Evolutionary conservation across 805 yeast species (phyloP).

Genomic region (Yamadazyma phyllophila): DNA sequence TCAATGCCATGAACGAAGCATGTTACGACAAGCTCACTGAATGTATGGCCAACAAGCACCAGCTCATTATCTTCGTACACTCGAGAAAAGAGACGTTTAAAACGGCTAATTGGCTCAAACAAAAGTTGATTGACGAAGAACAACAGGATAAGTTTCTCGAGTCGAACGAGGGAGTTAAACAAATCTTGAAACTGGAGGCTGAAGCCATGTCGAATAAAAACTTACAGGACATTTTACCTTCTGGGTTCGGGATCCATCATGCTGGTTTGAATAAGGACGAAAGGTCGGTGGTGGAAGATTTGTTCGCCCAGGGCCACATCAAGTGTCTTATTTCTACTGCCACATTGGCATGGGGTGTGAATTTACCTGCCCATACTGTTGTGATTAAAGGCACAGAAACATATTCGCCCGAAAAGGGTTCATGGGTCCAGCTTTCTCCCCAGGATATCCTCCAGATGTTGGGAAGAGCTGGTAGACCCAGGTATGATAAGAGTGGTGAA

Average conservation of each 20-base stretch:
- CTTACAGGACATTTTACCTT: slow-evolving; percentile 57
- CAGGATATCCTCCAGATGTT: slow-evolving; percentile 95
- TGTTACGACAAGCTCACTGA: slow-evolving; percentile 76
- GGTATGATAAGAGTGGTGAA: slow-evolving; percentile 89
- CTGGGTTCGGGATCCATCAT: slow-evolving; percentile 88
- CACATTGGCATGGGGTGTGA: slow-evolving; percentile 96
- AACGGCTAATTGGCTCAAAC: slow-evolving; percentile 73
- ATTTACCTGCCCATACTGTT: slow-evolving; percentile 92
- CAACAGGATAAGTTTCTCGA: slow-evolving; percentile 46
- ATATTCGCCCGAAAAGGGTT: slow-evolving; percentile 85
- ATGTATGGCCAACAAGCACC: slow-evolving; percentile 59
- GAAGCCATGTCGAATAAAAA: slow-evolving; percentile 52
- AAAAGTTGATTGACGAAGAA: slow-evolving; percentile 55
- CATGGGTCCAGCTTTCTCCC: slow-evolving; percentile 89
- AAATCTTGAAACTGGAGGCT: slow-evolving; percentile 63
- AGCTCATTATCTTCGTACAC: slow-evolving; percentile 87
- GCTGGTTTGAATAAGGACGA: slow-evolving; percentile 80
- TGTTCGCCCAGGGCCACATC: slow-evolving; percentile 85
- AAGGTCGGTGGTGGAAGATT: slow-evolving; percentile 75
- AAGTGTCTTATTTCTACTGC: slow-evolving; percentile 87
- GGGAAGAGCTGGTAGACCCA: slow-evolving; percentile 98
- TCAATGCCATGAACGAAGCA: slow-evolving; percentile 85
- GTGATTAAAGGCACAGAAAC: slow-evolving; percentile 91
- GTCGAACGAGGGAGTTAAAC: slow-evolving; percentile 48
- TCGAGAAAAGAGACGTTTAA: slow-evolving; percentile 88